Evolutionary conservation across 73 alveolate species (phyloP), one percentile per base, ranked within the genome.

Genomic region (Stentor roeselii): DNA sequence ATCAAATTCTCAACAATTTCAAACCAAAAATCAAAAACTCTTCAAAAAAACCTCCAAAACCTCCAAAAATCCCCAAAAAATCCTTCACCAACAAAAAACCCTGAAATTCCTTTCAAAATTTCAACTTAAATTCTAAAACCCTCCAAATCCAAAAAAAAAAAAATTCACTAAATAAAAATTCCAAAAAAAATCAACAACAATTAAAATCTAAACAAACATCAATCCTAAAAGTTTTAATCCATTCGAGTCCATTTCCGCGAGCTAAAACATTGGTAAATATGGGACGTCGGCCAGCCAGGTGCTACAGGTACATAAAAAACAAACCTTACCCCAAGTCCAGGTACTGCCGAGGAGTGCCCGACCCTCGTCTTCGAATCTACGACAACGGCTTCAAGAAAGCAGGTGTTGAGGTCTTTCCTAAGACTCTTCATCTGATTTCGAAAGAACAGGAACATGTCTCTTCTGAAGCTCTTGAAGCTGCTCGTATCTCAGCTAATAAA

Each of bases 251-350:
- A 14, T 58, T 21, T 21, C 74, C 74, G 74, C 21, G 74, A 15
- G 74, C n/a, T n/a, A n/a, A n/a, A n/a, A n/a, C n/a, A 27, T 67
- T 14, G 14, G 21, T 14, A 14, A 27, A 15, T 14, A 94, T 92
- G 98, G 98, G 98, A 30, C 85, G 98, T 61, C 93, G 99, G 83
- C 99, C 99, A 78, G 99, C 99, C 60, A 90, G 97, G 78, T 96
- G 99, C 95, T 96, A 96, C 85, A 94, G 99, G 83, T 92, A 90
- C 80, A 82, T 92, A 78, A 96, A 91, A 88, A 92, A 91, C 93
- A 97, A 97, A 94, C 99, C 99, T 30, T 97, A 92, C 89, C 99
- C 99, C 75, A 97, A 97, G 95, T 90, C 98, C 83, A 90, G 99
- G 86, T 95, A 89, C 90, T 78, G 89, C 89, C 89, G 98, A 77